Evolutionary conservation across 2,329 filamentous ascomycete genomes (phyloP).

Genomic region (Calonectria hawksworthii): DNA sequence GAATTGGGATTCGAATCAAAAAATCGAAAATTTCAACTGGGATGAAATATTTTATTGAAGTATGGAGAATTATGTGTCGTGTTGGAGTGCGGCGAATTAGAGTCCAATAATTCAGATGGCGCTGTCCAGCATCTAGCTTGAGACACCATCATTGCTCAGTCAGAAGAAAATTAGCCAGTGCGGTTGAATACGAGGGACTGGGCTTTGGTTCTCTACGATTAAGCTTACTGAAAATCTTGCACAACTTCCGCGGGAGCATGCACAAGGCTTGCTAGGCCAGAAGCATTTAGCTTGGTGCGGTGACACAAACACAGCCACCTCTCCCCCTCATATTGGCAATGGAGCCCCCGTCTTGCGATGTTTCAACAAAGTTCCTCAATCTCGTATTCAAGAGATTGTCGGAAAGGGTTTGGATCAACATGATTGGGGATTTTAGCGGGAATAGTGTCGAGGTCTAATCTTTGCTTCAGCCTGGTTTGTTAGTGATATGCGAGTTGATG

Average conservation of each 20-base stretch:
- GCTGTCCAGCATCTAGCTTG: no score
- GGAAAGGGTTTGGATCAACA: no score
- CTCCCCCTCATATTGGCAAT: not conserved
- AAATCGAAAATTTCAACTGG: not conserved
- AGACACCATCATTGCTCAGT: not conserved
- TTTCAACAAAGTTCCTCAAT: slow-evolving; percentile 4
- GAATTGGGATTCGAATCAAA: no score
- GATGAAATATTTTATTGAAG: not conserved
- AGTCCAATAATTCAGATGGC: not conserved
- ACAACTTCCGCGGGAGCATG: not conserved
- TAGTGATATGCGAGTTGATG: not conserved
- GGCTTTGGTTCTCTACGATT: fast-evolving
- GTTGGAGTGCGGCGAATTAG: not conserved
- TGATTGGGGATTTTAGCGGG: not conserved
- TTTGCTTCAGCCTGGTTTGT: no score
- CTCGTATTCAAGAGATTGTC: not conserved
- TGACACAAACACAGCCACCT: not conserved
- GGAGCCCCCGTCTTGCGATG: not conserved
- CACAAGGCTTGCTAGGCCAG: not conserved
- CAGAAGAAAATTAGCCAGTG: not conserved
- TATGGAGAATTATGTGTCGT: not conserved
- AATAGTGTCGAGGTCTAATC: not conserved
- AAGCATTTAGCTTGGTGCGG: not conserved
- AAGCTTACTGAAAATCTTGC: no score
- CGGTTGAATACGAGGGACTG: no score